A percentile compares a stretch with the other conserved stretches of the same genome.
Evolutionary conservation across 257 asterid species (phyloP).

Genomic region (Linderniella brevidens): DNA sequence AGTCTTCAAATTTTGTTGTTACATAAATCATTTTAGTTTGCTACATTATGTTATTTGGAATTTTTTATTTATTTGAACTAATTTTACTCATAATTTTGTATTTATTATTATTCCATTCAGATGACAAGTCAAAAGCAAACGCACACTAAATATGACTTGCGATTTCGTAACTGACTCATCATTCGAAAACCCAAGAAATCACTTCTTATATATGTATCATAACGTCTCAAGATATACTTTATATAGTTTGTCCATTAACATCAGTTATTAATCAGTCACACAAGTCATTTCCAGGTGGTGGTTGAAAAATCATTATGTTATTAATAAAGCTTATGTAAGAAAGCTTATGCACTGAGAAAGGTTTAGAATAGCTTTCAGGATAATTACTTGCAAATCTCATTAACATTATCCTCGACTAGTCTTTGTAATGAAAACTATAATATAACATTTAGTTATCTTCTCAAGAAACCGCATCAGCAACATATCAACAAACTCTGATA

Average conservation of each 20-base stretch:
- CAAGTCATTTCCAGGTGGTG: constrained; percentile 54
- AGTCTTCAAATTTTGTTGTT: too few species aligned
- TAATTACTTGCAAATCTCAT: too few species aligned
- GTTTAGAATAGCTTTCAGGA: too few species aligned
- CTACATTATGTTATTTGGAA: too few species aligned
- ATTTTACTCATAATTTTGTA: too few species aligned
- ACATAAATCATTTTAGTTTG: too few species aligned
- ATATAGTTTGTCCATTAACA: constrained; percentile 38
- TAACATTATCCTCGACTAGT: constrained; percentile 11
- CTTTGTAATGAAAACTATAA: constrained; percentile 41
- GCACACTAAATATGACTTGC: neutral
- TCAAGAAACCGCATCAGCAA: constrained; percentile 34
- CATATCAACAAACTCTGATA: constrained; percentile 52
- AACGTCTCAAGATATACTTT: too few species aligned
- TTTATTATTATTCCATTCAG: too few species aligned
- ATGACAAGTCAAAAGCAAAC: too few species aligned
- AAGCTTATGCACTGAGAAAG: too few species aligned
- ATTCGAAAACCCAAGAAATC: constrained; percentile 55
- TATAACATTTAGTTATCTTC: constrained; percentile 26
- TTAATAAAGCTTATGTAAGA: too few species aligned
- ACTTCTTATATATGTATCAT: constrained; percentile 9
- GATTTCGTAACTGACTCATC: constrained; percentile 69
- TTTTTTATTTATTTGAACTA: too few species aligned
- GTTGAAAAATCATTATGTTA: constrained; percentile 49
- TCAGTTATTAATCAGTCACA: constrained; percentile 28